Evolutionary conservation across 257 asterid species (phyloP).

Genomic region (Ophiorrhiza pumila): DNA sequence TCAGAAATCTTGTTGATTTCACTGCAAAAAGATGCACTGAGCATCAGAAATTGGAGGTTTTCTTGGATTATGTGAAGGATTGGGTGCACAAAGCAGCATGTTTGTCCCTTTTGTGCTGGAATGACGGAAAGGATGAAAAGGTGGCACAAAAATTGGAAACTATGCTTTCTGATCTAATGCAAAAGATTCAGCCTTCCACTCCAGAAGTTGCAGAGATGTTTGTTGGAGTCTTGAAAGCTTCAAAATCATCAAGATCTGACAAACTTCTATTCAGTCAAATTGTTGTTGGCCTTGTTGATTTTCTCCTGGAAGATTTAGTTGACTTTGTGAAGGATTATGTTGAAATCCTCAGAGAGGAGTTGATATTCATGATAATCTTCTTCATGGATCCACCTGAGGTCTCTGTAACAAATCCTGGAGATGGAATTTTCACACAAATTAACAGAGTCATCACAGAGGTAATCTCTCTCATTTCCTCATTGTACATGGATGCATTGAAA

Average conservation of each 20-base stretch:
- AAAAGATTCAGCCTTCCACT: background rate
- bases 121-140: slow-evolving; percentile 1
- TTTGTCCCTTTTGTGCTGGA: background rate
- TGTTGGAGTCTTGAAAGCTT: slow-evolving; percentile 5
- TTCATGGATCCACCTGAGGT: background rate
- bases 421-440: background rate
- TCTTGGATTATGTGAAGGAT: background rate
- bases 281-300: background rate
- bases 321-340: background rate
- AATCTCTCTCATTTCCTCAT: background rate
- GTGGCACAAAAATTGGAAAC: background rate
- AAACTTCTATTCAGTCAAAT: background rate
- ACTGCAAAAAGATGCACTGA: background rate
- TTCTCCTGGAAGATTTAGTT: background rate
- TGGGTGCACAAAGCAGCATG: slow-evolving; percentile 4
- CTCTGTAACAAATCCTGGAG: background rate
- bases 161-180: background rate
- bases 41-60: background rate
- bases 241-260: background rate
- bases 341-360: background rate
- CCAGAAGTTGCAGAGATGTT: background rate
- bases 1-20: background rate
- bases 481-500: no score
- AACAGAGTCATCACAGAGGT: background rate
- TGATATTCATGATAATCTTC: background rate